Evolutionary conservation across 208 protist species (phyloP).

Genomic region (Balamuthia mandrillaris): DNA sequence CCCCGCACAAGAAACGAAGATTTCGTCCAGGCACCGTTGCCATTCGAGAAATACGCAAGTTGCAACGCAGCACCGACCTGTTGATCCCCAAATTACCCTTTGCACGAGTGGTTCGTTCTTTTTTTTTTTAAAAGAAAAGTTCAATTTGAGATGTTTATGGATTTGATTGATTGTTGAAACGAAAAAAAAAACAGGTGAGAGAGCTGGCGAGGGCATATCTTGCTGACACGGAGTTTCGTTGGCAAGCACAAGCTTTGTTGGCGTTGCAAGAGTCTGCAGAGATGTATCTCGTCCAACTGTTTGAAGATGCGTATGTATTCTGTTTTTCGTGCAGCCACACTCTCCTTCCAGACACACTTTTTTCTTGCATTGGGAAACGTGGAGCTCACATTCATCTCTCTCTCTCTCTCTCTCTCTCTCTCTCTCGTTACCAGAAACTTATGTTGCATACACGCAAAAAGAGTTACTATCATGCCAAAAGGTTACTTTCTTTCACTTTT

Average conservation of each 20-base stretch:
- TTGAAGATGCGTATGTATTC: constrained; percentile 70
- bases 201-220: background rate
- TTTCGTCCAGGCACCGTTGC: constrained; percentile 98
- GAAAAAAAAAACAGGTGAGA: background rate
- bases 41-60: constrained; percentile 96
- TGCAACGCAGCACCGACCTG: constrained; percentile 96
- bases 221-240: constrained; percentile 60
- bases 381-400: no score
- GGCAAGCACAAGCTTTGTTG: constrained; percentile 76
- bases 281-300: constrained; percentile 83
- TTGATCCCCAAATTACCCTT: constrained; percentile 97
- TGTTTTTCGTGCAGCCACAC: background rate
- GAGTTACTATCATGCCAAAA: no score
- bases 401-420: no score
- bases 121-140: background rate
- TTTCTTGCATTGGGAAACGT: no score
- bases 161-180: constrained; percentile 69
- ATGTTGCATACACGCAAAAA: no score
- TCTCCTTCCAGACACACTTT: no score
- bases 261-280: constrained; percentile 95
- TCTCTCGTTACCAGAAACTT: no score
- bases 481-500: no score
- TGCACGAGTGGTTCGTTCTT: constrained; percentile 90
- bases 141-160: constrained; percentile 87
- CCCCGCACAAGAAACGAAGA: constrained; percentile 90